Percentiles rank a stretch among this genome's conserved stretches.
Conservation (phyloP, 345 rosid species). For the Excoecaria cochinchinensis region DNA sequence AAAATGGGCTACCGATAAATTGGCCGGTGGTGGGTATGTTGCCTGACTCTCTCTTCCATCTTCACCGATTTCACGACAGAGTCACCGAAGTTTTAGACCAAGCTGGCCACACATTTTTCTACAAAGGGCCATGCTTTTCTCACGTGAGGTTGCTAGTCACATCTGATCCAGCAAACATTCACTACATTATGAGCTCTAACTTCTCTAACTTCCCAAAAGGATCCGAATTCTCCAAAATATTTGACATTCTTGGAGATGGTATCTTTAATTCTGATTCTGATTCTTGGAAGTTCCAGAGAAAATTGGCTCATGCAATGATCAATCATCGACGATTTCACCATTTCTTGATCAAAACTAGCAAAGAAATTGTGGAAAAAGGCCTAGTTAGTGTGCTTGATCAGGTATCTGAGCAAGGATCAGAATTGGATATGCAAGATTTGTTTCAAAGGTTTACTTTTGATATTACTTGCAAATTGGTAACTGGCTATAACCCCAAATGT, state of each 20-base stretch:
- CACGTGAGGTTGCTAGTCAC: slow-evolving; percentile 8
- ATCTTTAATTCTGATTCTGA: slow-evolving; percentile 24
- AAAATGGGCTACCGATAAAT: background rate
- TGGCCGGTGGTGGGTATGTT: slow-evolving; percentile 25
- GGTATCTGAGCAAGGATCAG: background rate
- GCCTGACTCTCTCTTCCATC: slow-evolving; percentile 5
- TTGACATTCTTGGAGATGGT: slow-evolving; percentile 26
- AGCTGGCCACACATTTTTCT: background rate
- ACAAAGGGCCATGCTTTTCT: slow-evolving; percentile 11
- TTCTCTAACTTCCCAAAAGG: slow-evolving; percentile 24
- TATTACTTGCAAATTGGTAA: slow-evolving; percentile 2
- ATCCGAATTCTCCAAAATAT: slow-evolving; percentile 9
- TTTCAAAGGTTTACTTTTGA: slow-evolving; percentile 26
- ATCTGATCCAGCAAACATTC: slow-evolving; percentile 18
- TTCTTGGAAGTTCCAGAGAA: slow-evolving; percentile 21
- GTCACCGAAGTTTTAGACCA: background rate
- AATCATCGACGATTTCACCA: slow-evolving; percentile 4
- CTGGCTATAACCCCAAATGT: slow-evolving; percentile 13
- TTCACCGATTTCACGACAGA: slow-evolving; percentile 20
- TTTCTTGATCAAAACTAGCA: background rate
- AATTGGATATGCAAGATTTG: slow-evolving; percentile 21
- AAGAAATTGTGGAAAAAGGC: slow-evolving; percentile 10
- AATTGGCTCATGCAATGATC: slow-evolving; percentile 8
- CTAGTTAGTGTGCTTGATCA: slow-evolving; percentile 19
- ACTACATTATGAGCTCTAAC: slow-evolving; percentile 22